Conservation (phyloP, 2,329 filamentous ascomycete genomes). For the Diaporthe ilicicola region DNA sequence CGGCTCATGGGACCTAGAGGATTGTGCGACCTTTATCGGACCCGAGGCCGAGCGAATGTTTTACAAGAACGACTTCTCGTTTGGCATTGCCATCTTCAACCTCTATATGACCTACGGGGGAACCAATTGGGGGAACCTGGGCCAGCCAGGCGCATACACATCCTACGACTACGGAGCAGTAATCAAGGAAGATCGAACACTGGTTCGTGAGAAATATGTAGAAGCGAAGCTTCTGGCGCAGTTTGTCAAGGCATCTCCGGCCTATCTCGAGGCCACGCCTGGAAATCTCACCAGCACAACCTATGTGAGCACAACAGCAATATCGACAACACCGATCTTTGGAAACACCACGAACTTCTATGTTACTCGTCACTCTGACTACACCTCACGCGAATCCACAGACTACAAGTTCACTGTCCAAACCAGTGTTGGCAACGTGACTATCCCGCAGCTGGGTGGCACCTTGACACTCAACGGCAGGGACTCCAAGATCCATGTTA, state of each 20-base stretch:
- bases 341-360: slow-evolving; percentile 67
- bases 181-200: slow-evolving; percentile 74
- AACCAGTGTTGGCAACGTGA: slow-evolving; percentile 65
- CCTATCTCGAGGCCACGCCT: slow-evolving; percentile 69
- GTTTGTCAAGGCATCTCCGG: slow-evolving; percentile 77
- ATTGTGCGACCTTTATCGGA: slow-evolving; percentile 72
- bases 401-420: slow-evolving; percentile 70
- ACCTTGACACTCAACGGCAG: slow-evolving; percentile 66
- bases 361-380: slow-evolving; percentile 72
- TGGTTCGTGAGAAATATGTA: slow-evolving; percentile 79
- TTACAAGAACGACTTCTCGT: slow-evolving; percentile 78
- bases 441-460: slow-evolving; percentile 66
- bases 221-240: slow-evolving; percentile 81
- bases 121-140: slow-evolving; percentile 85
- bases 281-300: slow-evolving; percentile 56
- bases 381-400: slow-evolving; percentile 64
- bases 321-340: slow-evolving; percentile 70
- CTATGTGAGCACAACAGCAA: slow-evolving; percentile 61
- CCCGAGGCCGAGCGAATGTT: slow-evolving; percentile 81
- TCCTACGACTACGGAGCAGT: slow-evolving; percentile 64
- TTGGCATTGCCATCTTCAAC: slow-evolving; percentile 73
- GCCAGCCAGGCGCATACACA: slow-evolving; percentile 72
- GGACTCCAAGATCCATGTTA: slow-evolving; percentile 74
- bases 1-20: slow-evolving; percentile 69
- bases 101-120: slow-evolving; percentile 83